These are phyloP conservation scores for Trichoderma arundinaceum DNA, from an alignment of 2,329 filamentous ascomycete species.

Conservation along the genomic window DNA sequence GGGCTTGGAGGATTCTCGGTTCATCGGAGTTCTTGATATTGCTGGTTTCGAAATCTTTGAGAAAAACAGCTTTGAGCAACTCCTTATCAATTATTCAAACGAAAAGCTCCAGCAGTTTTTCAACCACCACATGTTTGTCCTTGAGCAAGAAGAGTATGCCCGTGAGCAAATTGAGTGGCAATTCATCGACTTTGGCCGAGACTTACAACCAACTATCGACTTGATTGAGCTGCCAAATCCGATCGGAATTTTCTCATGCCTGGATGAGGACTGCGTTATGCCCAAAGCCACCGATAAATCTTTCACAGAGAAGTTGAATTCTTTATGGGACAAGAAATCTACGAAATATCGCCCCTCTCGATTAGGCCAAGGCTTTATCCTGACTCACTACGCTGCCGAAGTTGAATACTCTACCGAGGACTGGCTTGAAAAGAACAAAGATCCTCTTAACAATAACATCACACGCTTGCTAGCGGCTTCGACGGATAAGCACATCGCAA, in stretches of 20 bases:
- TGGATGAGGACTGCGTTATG: conserved; percentile 98
- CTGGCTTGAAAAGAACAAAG: conserved; percentile 99
- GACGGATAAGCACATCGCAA: conserved; percentile 79
- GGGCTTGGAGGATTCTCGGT: conserved; percentile 85
- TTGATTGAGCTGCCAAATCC: conserved; percentile 95
- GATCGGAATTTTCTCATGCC: conserved; percentile 97
- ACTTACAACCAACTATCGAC: conserved; percentile 96
- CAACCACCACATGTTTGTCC: conserved; percentile 99
- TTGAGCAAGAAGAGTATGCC: conserved; percentile 98
- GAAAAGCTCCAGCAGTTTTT: conserved; percentile 99
- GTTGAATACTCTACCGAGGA: conserved; percentile 95
- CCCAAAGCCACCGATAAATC: conserved; percentile 96
- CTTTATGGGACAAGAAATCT: conserved; percentile 94
- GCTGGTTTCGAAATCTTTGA: conserved; percentile 99
- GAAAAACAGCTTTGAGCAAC: conserved; percentile 96
- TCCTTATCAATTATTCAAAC: conserved; percentile 99
- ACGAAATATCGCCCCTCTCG: conserved; percentile 89
- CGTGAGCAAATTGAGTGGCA: conserved; percentile 99
- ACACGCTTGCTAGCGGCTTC: conserved; percentile 86
- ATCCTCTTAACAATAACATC: conserved; percentile 95
- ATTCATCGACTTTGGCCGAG: conserved; percentile 98
- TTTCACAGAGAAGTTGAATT: conserved; percentile 97
- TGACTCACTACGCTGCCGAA: conserved; percentile 97
- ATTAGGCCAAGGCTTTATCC: conserved; percentile 87
- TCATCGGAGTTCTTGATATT: conserved; percentile 98